Percentiles rank a stretch among this genome's conserved stretches.
phyloP scores from a whole-genome alignment of 2,329 filamentous ascomycete genomes.

The Aspergillus flavus region DNA sequence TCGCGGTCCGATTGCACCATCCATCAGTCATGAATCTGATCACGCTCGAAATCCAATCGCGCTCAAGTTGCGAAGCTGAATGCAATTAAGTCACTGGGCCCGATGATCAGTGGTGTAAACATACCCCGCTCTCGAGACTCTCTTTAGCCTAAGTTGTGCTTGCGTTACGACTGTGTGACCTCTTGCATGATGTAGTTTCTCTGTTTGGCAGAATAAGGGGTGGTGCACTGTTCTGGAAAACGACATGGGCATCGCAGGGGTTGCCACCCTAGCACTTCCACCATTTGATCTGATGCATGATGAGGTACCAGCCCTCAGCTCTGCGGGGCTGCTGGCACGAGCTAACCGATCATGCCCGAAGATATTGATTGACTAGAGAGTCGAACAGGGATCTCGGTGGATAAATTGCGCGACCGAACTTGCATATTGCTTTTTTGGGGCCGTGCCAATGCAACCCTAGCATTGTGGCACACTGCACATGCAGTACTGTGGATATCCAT shows the following conservation, averaged over 20 bases:
- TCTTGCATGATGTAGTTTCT: background rate
- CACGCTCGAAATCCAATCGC: background rate
- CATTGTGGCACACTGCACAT: background rate
- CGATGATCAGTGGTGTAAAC: background rate
- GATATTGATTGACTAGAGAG: background rate
- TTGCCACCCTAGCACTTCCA: background rate
- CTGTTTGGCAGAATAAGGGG: background rate
- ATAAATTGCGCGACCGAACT: background rate
- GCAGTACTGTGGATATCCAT: background rate
- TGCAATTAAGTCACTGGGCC: background rate
- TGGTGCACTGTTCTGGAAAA: background rate
- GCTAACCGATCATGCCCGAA: background rate
- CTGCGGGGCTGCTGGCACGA: background rate
- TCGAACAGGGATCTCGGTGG: constrained; percentile 1
- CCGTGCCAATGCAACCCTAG: background rate
- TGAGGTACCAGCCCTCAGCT: background rate
- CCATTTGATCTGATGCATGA: too few species aligned
- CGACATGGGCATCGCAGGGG: background rate
- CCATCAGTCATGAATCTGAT: background rate
- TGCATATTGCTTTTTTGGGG: constrained; percentile 3
- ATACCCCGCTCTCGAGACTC: background rate
- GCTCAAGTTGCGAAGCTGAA: background rate
- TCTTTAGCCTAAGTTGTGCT: background rate
- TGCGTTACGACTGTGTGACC: background rate
- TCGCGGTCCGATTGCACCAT: background rate